Evolutionary conservation across 225 moss, liverwort and hornwort genomes (phyloP), one percentile per base, ranked within the genome.

Genomic region (Marchantia paleacea): DNA sequence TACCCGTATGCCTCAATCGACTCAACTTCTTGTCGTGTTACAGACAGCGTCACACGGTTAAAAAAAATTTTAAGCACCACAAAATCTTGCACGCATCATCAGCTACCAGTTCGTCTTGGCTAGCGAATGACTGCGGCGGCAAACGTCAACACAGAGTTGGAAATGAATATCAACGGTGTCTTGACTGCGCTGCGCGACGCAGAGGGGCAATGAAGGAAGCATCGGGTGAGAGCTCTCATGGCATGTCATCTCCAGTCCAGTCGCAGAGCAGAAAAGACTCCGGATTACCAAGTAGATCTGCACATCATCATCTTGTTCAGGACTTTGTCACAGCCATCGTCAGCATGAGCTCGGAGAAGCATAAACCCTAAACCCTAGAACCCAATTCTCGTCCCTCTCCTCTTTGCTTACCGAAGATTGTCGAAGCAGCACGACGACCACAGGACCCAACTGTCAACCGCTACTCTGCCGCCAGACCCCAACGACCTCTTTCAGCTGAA

Each of bases 351-450:
- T 10, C 50, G 13, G 12, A 14, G 24, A 55, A 55, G 29, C 15
- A 26, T 73, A 73, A 75, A 55, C 74, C 74, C 74, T 75, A 55
- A 75, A 75, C 74, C 74, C 74, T 75, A 55, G 74, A 55, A 55
- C 54, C 52, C 15, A 16, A 75, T 75, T 75, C 55, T 51, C 7
- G 22, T 30, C 29, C 6, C 68, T 31, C 68, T 68, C 68, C 39
- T 6, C 39, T 68, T 31, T 62, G 62, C 62, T 62, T 62, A 62
- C 62, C 62, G 62, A 62, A 62, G 62, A 62, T 19, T 70, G 19
- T 70, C 66, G 70, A 49, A 9, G 39, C 69, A 39, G 69, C 15
- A 15, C 30, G 31, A 39, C 69, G 39, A 70, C 18, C 48, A 49
- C 48, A 14, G 19, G 18, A 73, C 72, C 57, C 69, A 69, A 47